Conservation (phyloP, 1,284 basidiomycete genomes). For the Microbotryomycetes sp. region DNA sequence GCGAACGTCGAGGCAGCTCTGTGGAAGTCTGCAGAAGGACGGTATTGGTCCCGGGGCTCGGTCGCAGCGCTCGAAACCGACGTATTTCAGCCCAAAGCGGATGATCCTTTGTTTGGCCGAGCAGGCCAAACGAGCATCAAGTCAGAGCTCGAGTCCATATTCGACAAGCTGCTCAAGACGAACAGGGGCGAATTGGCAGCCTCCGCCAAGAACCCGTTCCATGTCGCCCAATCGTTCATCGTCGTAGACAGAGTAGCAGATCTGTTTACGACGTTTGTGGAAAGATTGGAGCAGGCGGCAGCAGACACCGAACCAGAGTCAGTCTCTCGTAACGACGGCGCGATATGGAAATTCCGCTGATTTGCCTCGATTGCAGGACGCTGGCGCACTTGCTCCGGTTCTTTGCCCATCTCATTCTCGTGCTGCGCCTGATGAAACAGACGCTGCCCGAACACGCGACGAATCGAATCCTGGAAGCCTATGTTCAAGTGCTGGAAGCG, state of each 20-base stretch:
- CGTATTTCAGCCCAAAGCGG: neutral
- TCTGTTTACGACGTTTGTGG: slow-evolving; percentile 66
- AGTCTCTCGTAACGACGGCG: slow-evolving; percentile 35
- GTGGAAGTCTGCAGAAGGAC: slow-evolving; percentile 16
- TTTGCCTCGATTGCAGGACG: slow-evolving; percentile 26
- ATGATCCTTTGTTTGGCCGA: slow-evolving; percentile 16
- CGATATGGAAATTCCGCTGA: too few relatives aligned
- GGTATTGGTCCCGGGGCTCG: slow-evolving; percentile 16
- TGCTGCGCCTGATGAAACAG: slow-evolving; percentile 71
- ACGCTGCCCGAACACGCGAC: slow-evolving; percentile 54
- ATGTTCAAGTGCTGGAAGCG: slow-evolving; percentile 79
- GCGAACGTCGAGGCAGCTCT: slow-evolving; percentile 57
- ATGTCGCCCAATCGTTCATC: slow-evolving; percentile 74
- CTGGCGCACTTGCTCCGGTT: slow-evolving; percentile 58
- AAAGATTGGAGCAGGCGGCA: slow-evolving; percentile 47
- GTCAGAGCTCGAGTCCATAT: slow-evolving; percentile 26
- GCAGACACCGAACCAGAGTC: slow-evolving; percentile 55
- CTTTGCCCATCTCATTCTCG: slow-evolving; percentile 91
- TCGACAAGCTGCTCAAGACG: slow-evolving; percentile 18
- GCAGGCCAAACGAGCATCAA: neutral
- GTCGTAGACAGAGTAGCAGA: slow-evolving; percentile 65
- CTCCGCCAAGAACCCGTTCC: slow-evolving; percentile 71
- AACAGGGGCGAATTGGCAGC: slow-evolving; percentile 34
- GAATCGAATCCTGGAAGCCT: slow-evolving; percentile 78
- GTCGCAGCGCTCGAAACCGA: neutral